These are phyloP conservation scores for Dentipellis fragilis DNA, from an alignment of 768 basidiomycete species.

Conservation along the genomic window DNA sequence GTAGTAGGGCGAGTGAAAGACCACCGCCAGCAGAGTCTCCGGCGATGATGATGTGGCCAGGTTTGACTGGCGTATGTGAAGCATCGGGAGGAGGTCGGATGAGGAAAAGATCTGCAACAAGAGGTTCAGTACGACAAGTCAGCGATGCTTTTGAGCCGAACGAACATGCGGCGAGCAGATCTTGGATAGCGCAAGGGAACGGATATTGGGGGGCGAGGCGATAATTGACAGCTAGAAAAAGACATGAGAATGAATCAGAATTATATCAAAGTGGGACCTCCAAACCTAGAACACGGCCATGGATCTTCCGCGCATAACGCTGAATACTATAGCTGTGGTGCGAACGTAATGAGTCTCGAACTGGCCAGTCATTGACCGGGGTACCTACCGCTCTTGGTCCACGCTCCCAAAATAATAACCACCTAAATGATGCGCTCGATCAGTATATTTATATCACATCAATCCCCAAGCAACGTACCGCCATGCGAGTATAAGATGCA, in stretches of 20 bases:
- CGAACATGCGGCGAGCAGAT: constrained; percentile 79
- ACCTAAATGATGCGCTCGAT: constrained; percentile 28
- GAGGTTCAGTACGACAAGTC: background rate
- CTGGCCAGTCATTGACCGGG: background rate
- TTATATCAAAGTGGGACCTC: constrained; percentile 11
- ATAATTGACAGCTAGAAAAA: constrained; percentile 57
- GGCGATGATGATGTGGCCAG: constrained; percentile 72
- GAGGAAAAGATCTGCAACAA: constrained; percentile 66
- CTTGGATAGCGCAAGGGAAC: constrained; percentile 88
- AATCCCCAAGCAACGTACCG: constrained; percentile 29
- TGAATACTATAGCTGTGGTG: constrained; percentile 56
- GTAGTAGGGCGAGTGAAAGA: constrained; percentile 71
- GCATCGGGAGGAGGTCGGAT: constrained; percentile 79
- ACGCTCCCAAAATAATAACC: constrained; percentile 82
- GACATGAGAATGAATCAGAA: background rate
- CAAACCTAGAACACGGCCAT: constrained; percentile 83
- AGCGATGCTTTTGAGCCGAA: background rate
- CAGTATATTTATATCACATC: background rate
- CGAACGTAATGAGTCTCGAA: background rate
- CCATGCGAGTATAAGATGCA: constrained; percentile 81
- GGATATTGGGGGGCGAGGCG: constrained; percentile 95
- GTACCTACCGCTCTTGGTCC: constrained; percentile 55
- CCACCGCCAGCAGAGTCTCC: constrained; percentile 96
- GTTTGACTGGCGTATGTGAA: constrained; percentile 69
- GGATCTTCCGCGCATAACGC: constrained; percentile 85